Evolutionary conservation across 352 stramenopile genomes (phyloP).

Genomic region (Phytophthora sansomeana): DNA sequence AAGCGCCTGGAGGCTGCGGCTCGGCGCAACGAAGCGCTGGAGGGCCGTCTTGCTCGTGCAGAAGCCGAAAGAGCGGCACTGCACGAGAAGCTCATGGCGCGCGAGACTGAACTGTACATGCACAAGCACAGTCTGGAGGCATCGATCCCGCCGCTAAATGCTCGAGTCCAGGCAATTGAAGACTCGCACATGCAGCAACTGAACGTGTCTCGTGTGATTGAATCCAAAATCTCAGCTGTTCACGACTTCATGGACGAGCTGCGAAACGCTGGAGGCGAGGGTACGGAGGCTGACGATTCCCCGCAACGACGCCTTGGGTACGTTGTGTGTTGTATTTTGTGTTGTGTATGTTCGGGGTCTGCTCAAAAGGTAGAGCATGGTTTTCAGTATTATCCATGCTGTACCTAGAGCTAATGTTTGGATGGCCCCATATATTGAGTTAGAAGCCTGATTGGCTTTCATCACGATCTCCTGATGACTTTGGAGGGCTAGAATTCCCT

Average conservation of each 20-base stretch:
- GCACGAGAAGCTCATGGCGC: constrained; percentile 52
- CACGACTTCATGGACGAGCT: constrained; percentile 74
- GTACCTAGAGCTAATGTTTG: constrained; percentile 18
- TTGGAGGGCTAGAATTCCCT: constrained; percentile 86
- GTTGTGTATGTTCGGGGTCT: constrained; percentile 22
- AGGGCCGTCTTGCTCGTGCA: constrained; percentile 34
- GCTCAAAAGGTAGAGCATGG: constrained; percentile 27
- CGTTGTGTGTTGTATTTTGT: constrained; percentile 23
- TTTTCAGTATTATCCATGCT: constrained; percentile 9
- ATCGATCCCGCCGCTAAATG: constrained; percentile 29
- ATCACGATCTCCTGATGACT: constrained; percentile 86
- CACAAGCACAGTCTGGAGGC: constrained; percentile 38
- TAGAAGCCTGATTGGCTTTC: constrained; percentile 10
- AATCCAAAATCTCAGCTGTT: constrained; percentile 63
- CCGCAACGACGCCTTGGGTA: constrained; percentile 60
- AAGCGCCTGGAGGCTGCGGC: constrained; percentile 40
- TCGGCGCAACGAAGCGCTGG: constrained; percentile 43
- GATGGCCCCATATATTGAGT: constrained; percentile 38
- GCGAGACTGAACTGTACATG: constrained; percentile 56
- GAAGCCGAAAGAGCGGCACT: constrained; percentile 45
- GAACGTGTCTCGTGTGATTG: constrained; percentile 47
- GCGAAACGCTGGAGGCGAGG: constrained; percentile 49
- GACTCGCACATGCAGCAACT: constrained; percentile 39
- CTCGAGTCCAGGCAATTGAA: constrained; percentile 50
- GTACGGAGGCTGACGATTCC: constrained; percentile 64